A percentile compares a stretch with the other conserved stretches of the same genome.
Conservation (phyloP, 176 grass and related monocot species). For the Bolboschoenus planiculmis region DNA sequence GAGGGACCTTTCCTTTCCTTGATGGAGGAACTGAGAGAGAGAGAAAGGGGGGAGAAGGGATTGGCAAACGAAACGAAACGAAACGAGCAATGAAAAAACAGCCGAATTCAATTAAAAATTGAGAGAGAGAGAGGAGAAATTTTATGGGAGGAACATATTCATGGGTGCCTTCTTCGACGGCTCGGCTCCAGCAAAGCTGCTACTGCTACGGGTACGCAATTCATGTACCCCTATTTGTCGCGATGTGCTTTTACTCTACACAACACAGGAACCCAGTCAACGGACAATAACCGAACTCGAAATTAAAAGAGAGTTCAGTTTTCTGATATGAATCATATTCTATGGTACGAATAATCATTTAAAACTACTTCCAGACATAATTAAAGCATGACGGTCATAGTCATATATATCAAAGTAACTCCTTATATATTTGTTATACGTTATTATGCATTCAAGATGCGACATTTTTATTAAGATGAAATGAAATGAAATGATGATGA, state of each 20-base stretch:
- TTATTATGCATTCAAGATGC: background rate
- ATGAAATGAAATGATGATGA: no score
- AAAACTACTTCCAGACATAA: background rate
- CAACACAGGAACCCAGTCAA: background rate
- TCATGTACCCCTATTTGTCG: background rate
- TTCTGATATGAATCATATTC: no score
- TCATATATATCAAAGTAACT: no score
- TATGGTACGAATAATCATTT: background rate
- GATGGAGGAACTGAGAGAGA: background rate
- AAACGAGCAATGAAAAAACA: background rate
- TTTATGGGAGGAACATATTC: constrained; percentile 4
- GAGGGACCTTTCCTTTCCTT: background rate
- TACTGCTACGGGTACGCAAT: background rate
- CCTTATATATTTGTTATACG: background rate
- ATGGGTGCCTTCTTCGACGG: constrained; percentile 15
- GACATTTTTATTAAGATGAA: background rate
- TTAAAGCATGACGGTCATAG: background rate
- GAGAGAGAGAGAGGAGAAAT: constrained; percentile 2
- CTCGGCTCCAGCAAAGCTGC: constrained; percentile 4
- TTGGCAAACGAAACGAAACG: background rate
- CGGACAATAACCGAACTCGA: background rate
- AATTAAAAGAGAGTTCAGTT: no score
- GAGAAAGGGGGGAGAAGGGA: background rate
- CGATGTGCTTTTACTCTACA: background rate
- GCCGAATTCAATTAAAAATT: background rate